A percentile compares a stretch with the other conserved stretches of the same genome.
Evolutionary conservation across 352 stramenopile species (phyloP).

Genomic region (Phytophthora megakarya): DNA sequence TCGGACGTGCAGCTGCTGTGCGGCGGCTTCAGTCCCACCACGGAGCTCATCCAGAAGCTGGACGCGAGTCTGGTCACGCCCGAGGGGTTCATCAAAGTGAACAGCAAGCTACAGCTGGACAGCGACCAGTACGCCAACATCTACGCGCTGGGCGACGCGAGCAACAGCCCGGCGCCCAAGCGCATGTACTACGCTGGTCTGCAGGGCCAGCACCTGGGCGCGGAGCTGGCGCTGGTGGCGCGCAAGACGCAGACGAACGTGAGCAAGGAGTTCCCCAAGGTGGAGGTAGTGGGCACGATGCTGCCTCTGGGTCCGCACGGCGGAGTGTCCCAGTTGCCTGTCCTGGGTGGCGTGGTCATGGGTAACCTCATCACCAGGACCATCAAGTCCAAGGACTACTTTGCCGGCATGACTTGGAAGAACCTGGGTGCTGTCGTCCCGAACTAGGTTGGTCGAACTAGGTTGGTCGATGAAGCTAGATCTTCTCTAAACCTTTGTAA

Average conservation of each 20-base stretch:
- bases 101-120: conserved; percentile 52
- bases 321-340: conserved; percentile 55
- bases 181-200: conserved; percentile 42
- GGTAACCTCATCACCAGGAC: conserved; percentile 56
- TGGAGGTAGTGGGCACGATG: conserved; percentile 38
- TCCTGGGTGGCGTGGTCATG: conserved; percentile 53
- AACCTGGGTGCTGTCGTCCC: conserved; percentile 37
- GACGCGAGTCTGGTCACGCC: conserved; percentile 41
- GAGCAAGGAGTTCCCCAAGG: conserved; percentile 48
- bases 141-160: conserved; percentile 56
- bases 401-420: conserved; percentile 44
- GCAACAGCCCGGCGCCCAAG: conserved; percentile 55
- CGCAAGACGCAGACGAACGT: conserved; percentile 44
- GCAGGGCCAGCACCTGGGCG: conserved; percentile 50
- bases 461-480: not conserved
- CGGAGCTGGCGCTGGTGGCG: conserved; percentile 41
- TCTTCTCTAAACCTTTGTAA: not conserved
- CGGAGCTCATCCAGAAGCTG: conserved; percentile 43
- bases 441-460: conserved; percentile 32
- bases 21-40: conserved; percentile 44
- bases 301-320: conserved; percentile 59
- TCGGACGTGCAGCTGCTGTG: conserved; percentile 56
- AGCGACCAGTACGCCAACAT: conserved; percentile 48
- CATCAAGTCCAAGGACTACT: conserved; percentile 59
- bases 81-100: conserved; percentile 51